Evolutionary conservation across 148 eudicot species (phyloP), one percentile per base, ranked within the genome.

Genomic region (Nepenthes gracilis): DNA sequence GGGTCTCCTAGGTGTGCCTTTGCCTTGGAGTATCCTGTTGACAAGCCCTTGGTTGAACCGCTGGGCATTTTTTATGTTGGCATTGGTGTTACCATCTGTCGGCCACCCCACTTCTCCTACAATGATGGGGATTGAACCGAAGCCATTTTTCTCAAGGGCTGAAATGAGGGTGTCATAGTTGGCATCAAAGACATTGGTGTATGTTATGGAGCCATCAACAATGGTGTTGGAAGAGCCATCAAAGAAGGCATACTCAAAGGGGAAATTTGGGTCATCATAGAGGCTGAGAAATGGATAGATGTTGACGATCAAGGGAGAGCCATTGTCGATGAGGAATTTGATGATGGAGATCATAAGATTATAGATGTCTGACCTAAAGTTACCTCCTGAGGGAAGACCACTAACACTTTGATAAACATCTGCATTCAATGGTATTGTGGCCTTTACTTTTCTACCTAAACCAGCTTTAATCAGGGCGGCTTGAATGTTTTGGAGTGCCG

Each of bases 61-160:
- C 4, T 75, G 74, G 5, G 99, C 99, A 59, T 81, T 66, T 36
- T 67, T 64, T 1, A 71, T 43, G 65, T 84, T 87, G 0, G 95
- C 97, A 54, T 78, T 84, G 2, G 72, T 35, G 40, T 70, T 81
- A 14, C 92, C 97, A 51, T 93, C 99, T 0, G 84, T 78, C 10
- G 99, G 99, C 99, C 99, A 93, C 2, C 99, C 97, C 10, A 93
- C 76, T 64, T 93, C 99, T n/a, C 99, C 99, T 7, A 93, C 75
- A n/a, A 89, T 83, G 54, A 93, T 65, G 0, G 84, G 80, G 66
- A 89, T 64, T 35, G 76, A 72, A 2, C 76, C 50, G 59, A 79
- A 84, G 1, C 99, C 97, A 54, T 75, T 84, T 54, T 85, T 93
- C 60, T 82, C 92, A 0, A 93, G 81, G 59, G 99, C 81, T 54